Conservation (phyloP, 2,329 filamentous ascomycete species). For the Cercospora zeina region DNA sequence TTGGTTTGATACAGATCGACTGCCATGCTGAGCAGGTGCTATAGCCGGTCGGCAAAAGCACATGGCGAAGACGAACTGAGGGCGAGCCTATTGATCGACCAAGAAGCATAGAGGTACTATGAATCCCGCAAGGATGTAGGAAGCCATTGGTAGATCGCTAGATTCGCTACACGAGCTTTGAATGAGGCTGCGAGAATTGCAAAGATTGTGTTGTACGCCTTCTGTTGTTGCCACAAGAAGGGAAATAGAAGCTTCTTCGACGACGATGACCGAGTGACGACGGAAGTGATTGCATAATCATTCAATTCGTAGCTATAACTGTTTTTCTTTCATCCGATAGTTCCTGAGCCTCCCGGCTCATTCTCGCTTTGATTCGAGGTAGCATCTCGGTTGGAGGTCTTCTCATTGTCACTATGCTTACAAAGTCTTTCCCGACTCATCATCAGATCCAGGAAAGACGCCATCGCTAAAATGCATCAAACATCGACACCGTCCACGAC, state of each 20-base stretch:
- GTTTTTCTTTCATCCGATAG: constrained; percentile 4
- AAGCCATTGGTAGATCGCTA: not conserved
- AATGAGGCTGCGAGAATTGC: no score
- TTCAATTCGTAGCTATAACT: constrained; percentile 23
- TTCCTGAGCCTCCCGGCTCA: constrained; percentile 13
- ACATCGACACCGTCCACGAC: constrained; percentile 84
- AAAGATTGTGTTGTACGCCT: no score
- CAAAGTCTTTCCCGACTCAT: constrained; percentile 3
- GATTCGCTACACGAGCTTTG: not conserved
- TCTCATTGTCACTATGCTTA: constrained; percentile 21
- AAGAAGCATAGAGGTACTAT: not conserved
- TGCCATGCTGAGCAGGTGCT: not conserved
- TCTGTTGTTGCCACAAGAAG: no score
- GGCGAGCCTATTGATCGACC: not conserved
- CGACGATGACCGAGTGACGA: not conserved
- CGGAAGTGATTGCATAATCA: not conserved
- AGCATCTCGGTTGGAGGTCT: constrained; percentile 21
- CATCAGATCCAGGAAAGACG: constrained; percentile 8
- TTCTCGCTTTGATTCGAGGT: constrained; percentile 26
- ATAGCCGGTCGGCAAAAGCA: not conserved
- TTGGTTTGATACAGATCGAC: not conserved
- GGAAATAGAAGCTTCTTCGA: not conserved
- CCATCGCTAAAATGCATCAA: constrained; percentile 46
- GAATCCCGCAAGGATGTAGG: not conserved
- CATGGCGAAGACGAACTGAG: not conserved